phyloP scores from a whole-genome alignment of 2,329 filamentous ascomycete species.

The Talaromyces pinophilus region DNA sequence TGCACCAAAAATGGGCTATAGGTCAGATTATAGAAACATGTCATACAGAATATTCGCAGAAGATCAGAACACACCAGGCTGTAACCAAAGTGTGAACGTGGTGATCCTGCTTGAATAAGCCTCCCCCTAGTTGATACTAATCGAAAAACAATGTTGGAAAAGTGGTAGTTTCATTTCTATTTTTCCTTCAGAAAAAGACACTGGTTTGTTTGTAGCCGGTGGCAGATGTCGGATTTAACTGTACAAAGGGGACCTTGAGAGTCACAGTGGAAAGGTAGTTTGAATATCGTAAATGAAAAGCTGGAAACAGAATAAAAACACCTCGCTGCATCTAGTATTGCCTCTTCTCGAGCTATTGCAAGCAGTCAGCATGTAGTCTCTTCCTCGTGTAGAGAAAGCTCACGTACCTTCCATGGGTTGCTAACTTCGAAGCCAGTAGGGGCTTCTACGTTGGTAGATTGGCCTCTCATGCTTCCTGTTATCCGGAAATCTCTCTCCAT shows the following conservation, averaged over 20 bases:
- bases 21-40: not conserved
- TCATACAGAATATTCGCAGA: not conserved
- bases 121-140: not conserved
- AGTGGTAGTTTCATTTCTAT: not conserved
- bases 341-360: slow-evolving; percentile 43
- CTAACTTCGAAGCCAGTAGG: slow-evolving; percentile 66
- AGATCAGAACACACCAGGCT: not conserved
- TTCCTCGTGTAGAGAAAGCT: not conserved
- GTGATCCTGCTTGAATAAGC: not conserved
- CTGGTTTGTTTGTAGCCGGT: slow-evolving; percentile 6
- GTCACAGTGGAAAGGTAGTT: slow-evolving; percentile 13
- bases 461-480: slow-evolving; percentile 62
- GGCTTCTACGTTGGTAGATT: slow-evolving; percentile 60
- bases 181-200: not conserved
- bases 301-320: slow-evolving; percentile 11
- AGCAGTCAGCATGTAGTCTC: slow-evolving; percentile 27
- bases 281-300: slow-evolving; percentile 19
- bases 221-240: slow-evolving; percentile 6
- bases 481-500: slow-evolving; percentile 66
- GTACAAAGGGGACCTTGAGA: slow-evolving; percentile 15
- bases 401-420: slow-evolving; percentile 66
- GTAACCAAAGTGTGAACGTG: not conserved
- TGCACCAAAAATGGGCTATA: not conserved
- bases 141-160: not conserved
- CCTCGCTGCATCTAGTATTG: slow-evolving; percentile 35